phyloP scores from a whole-genome alignment of 345 rosid genomes.

The Dipteronia sinensis region DNA sequence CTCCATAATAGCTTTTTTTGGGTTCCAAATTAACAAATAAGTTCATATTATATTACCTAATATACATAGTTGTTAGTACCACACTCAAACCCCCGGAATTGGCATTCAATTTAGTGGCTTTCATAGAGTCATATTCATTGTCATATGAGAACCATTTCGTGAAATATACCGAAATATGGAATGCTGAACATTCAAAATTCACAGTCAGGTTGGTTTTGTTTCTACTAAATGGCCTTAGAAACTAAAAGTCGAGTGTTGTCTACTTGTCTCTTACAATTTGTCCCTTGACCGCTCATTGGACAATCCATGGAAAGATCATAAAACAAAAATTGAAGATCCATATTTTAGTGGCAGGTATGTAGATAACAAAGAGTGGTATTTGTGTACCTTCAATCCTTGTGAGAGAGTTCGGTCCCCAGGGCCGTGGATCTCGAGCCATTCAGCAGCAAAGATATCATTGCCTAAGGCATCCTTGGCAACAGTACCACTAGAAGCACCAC shows the following conservation, averaged over 20 bases:
- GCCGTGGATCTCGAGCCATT: slow-evolving; percentile 88
- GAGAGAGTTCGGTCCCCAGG: slow-evolving; percentile 87
- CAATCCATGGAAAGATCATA: neutral
- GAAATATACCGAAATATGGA: neutral
- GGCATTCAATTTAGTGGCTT: neutral
- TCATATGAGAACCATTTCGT: neutral
- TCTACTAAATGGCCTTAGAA: neutral
- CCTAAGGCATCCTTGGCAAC: slow-evolving; percentile 92
- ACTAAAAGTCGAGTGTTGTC: neutral
- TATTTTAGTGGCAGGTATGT: neutral
- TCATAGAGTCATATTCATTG: neutral
- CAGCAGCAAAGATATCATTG: slow-evolving; percentile 64
- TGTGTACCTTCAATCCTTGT: slow-evolving; percentile 81
- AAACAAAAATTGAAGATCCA: neutral
- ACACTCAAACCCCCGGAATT: neutral
- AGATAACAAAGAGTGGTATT: neutral
- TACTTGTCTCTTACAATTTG: neutral
- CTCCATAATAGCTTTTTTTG: neutral
- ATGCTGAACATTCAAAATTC: neutral
- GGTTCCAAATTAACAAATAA: neutral
- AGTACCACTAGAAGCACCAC: slow-evolving; percentile 66
- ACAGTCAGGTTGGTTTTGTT: neutral
- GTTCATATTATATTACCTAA: neutral
- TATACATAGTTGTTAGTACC: neutral
- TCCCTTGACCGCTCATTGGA: neutral